Evolutionary conservation across 1,139 yeast genomes (phyloP), one percentile per base, ranked within the genome.

Genomic region (Geotrichum macrosporum): DNA sequence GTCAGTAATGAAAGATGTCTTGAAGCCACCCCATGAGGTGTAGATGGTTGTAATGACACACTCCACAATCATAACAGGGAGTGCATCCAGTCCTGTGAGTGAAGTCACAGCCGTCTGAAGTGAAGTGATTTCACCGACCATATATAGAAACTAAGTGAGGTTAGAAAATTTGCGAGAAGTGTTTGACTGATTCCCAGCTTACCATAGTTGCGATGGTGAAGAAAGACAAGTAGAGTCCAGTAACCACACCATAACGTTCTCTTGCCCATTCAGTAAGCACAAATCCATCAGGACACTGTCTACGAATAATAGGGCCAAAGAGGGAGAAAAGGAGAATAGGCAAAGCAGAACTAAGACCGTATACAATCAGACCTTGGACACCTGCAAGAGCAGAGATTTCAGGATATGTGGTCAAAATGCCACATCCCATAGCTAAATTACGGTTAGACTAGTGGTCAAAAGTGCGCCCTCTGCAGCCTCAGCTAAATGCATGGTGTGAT

Each of bases 181-280:
- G 20, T n/a, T n/a, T n/a, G n/a, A n/a, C n/a, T n/a, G n/a, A n/a
- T n/a, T n/a, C n/a, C n/a, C n/a, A 81, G 67, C 4, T 73, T 61
- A 1, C 96, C 97, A 60, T 74, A 89, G 53, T 24, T 24, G 27
- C 27, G 27, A 24, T 24, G 10, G 27, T 24, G 10, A 24, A 24
- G 27, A 24, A 24, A 24, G 27, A 24, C 27, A 24, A 24, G 10
- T 24, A 24, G 27, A 86, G 70, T 1, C 85, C 84, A 5, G 95
- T 74, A 18, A 81, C 67, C 4, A 73, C 62, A 1, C 96, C 97
- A 60, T 74, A 89, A 53, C 96, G 72, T 36, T 77, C 79, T 60
- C 86, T 76, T 12, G 86, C 94, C 97, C 97, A 89, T 63, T 88
- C 96, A n/a, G 96, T 86, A 55, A 89, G 71, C 35, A 89, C 87